A percentile compares a stretch with the other conserved stretches of the same genome.
phyloP scores from a whole-genome alignment of 768 basidiomycete genomes.

The Zangia roseola region DNA sequence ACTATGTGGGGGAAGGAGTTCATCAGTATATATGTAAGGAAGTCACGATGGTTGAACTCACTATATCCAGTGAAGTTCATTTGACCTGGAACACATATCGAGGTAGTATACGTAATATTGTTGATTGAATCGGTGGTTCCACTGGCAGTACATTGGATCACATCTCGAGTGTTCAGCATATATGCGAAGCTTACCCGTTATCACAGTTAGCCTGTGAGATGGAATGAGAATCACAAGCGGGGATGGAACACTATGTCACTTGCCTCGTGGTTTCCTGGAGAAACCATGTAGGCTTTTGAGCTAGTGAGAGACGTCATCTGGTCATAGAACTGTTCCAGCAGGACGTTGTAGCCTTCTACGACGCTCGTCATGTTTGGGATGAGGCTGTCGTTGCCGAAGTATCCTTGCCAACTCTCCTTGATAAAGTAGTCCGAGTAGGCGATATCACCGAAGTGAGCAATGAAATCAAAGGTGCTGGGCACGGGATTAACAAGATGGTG shows the following conservation, averaged over 20 bases:
- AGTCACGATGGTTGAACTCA: conserved; percentile 14
- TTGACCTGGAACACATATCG: conserved; percentile 27
- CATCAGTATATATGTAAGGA: no score
- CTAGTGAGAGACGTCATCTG: conserved; percentile 26
- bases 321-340: conserved; percentile 29
- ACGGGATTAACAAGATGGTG: background rate
- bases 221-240: background rate
- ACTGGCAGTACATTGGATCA: conserved; percentile 1
- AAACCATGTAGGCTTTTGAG: conserved; percentile 28
- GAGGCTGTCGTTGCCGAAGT: conserved; percentile 27
- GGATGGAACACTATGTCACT: background rate
- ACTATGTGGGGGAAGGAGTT: no score
- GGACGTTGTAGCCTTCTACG: conserved; percentile 22
- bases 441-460: conserved; percentile 27
- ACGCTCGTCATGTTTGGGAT: conserved; percentile 26
- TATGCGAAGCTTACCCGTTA: conserved; percentile 20
- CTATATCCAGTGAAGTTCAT: conserved; percentile 29
- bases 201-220: conserved; percentile 26
- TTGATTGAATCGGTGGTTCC: conserved; percentile 23
- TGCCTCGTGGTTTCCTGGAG: conserved; percentile 25
- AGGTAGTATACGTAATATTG: conserved; percentile 26
- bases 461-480: conserved; percentile 24
- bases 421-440: conserved; percentile 31
- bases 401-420: conserved; percentile 30
- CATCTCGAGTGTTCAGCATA: background rate